Evolutionary conservation across 108 stramenopile genomes (phyloP).

Genomic region (Epithemia pelagica): DNA sequence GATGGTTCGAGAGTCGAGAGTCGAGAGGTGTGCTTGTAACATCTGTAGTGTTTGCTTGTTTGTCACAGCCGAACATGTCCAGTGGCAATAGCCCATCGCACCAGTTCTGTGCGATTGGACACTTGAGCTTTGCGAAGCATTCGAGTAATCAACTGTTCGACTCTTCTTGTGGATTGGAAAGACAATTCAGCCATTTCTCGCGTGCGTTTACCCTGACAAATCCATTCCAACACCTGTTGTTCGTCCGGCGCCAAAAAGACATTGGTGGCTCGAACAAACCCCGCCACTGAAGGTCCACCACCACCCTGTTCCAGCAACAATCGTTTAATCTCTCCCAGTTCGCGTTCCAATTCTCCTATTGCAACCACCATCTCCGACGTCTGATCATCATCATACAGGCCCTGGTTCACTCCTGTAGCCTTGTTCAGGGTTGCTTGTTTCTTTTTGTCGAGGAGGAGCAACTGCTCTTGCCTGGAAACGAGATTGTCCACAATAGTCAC

Average conservation of each 20-base stretch:
- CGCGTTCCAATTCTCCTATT: constrained; percentile 23
- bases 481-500: constrained; percentile 73
- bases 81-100: constrained; percentile 50
- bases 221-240: constrained; percentile 27
- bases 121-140: constrained; percentile 32
- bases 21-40: too few relatives aligned
- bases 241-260: constrained; percentile 40
- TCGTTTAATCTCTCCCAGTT: constrained; percentile 35
- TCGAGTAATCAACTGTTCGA: constrained; percentile 16
- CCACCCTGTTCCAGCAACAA: constrained; percentile 26
- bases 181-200: constrained; percentile 36
- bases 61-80: constrained; percentile 29
- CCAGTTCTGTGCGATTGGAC: constrained; percentile 43
- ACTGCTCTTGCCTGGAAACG: constrained; percentile 9
- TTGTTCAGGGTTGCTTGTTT: constrained; percentile 14
- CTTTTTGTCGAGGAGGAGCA: constrained; percentile 14
- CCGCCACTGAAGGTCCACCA: constrained; percentile 6
- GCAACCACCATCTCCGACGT: background rate
- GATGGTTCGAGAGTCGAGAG: too few relatives aligned
- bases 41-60: too few relatives aligned
- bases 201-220: constrained; percentile 41
- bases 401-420: background rate
- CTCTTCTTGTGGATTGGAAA: constrained; percentile 12
- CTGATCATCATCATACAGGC: background rate
- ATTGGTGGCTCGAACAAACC: constrained; percentile 26